phyloP scores from a whole-genome alignment of 177 flowering plant species.

The Vitis hybrid region DNA sequence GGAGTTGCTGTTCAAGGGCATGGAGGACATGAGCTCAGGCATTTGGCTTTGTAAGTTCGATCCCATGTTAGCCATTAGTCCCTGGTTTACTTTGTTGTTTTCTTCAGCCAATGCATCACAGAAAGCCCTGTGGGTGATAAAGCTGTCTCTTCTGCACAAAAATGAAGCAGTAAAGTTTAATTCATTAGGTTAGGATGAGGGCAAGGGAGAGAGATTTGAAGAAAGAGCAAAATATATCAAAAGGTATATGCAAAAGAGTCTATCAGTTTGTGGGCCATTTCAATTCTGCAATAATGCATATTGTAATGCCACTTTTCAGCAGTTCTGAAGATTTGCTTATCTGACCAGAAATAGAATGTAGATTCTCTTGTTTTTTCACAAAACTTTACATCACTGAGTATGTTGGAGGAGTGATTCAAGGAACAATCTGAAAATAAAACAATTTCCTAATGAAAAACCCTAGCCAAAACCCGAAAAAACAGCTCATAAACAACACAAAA shows the following conservation, averaged over 20 bases:
- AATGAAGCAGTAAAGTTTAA: background rate
- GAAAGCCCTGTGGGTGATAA: slow-evolving; percentile 83
- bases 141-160: slow-evolving; percentile 64
- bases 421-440: no score
- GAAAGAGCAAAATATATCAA: background rate
- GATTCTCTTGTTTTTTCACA: no score
- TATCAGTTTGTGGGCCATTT: slow-evolving; percentile 22
- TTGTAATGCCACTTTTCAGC: no score
- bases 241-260: slow-evolving; percentile 5
- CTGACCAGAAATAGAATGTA: no score
- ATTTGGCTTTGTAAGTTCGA: slow-evolving; percentile 37
- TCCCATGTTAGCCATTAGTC: slow-evolving; percentile 30
- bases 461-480: no score
- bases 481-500: background rate
- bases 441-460: no score
- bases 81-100: slow-evolving; percentile 70
- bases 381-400: no score
- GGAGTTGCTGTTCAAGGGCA: slow-evolving; percentile 28
- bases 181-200: background rate
- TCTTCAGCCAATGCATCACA: slow-evolving; percentile 75
- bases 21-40: slow-evolving; percentile 37
- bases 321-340: no score
- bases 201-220: no score
- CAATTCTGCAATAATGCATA: no score
- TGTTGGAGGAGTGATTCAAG: no score